These are phyloP conservation scores for Pascua guehoae DNA, from an alignment of 1,284 basidiomycete species.

Conservation along the genomic window DNA sequence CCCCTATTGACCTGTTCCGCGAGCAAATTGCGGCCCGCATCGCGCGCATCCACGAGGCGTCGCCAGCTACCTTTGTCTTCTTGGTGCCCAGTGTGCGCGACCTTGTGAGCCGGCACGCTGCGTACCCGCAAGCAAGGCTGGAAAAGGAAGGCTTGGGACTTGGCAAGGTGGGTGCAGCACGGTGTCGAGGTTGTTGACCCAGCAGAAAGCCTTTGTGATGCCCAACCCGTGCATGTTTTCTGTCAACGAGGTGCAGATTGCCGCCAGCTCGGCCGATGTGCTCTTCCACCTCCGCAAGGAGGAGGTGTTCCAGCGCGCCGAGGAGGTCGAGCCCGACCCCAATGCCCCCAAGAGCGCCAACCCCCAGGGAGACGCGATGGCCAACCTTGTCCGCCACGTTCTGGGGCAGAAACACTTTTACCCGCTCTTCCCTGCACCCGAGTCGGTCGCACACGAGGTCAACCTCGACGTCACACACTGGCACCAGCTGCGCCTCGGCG, in stretches of 20 bases:
- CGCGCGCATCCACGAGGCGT: slow-evolving; percentile 58
- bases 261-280: slow-evolving; percentile 73
- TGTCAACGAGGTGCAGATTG: slow-evolving; percentile 79
- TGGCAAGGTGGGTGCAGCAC: slow-evolving; percentile 34
- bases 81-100: slow-evolving; percentile 81
- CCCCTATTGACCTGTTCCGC: slow-evolving; percentile 68
- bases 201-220: slow-evolving; percentile 64
- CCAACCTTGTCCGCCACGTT: slow-evolving; percentile 71
- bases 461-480: slow-evolving; percentile 80
- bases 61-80: slow-evolving; percentile 66
- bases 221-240: slow-evolving; percentile 84
- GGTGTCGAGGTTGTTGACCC: slow-evolving; percentile 46
- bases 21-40: slow-evolving; percentile 63
- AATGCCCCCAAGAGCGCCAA: slow-evolving; percentile 36
- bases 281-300: slow-evolving; percentile 85
- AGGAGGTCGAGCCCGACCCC: slow-evolving; percentile 60
- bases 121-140: slow-evolving; percentile 82
- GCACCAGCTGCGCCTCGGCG: slow-evolving; percentile 47
- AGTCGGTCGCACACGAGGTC: slow-evolving; percentile 67
- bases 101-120: slow-evolving; percentile 70
- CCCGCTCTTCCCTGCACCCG: slow-evolving; percentile 84
- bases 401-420: slow-evolving; percentile 91
- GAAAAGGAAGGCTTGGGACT: slow-evolving; percentile 50
- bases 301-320: slow-evolving; percentile 69
- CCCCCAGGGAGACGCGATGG: slow-evolving; percentile 67